Percentiles rank a stretch among this genome's conserved stretches.
These are phyloP conservation scores for Kwoniella heveanensis DNA, from an alignment of 768 basidiomycete genomes.

Conservation along the genomic window DNA sequence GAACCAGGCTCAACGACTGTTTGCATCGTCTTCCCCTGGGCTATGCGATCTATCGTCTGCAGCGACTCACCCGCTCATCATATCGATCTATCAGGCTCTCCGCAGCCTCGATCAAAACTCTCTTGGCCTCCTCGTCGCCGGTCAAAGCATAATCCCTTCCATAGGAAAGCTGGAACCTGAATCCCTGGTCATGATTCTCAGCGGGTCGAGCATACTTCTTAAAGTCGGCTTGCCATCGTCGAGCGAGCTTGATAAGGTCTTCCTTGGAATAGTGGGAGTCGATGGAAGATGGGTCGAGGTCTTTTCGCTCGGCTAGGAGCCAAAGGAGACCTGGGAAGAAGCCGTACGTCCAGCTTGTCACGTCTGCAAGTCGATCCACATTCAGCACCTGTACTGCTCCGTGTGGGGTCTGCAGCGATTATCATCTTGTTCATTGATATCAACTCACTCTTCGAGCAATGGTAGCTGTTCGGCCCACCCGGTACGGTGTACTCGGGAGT, in stretches of 20 bases:
- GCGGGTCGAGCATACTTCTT: slow-evolving; percentile 31
- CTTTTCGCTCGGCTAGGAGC: slow-evolving; percentile 41
- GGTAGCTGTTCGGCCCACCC: slow-evolving; percentile 43
- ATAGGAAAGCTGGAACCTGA: slow-evolving; percentile 44
- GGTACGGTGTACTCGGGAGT: slow-evolving; percentile 44
- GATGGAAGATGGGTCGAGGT: slow-evolving; percentile 25
- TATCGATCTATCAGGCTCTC: slow-evolving; percentile 43
- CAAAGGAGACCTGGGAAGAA: slow-evolving; percentile 48
- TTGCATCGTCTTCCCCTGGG: too few relatives aligned
- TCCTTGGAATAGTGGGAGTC: slow-evolving; percentile 26
- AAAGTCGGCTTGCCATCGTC: slow-evolving; percentile 41
- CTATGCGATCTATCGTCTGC: too few relatives aligned
- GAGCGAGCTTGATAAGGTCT: slow-evolving; percentile 34
- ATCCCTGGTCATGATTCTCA: slow-evolving; percentile 46
- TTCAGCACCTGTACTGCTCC: too few relatives aligned
- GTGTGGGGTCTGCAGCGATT: too few relatives aligned
- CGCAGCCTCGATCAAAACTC: slow-evolving; percentile 39
- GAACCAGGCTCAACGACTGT: neutral
- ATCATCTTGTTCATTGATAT: too few relatives aligned
- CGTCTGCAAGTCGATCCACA: slow-evolving; percentile 18
- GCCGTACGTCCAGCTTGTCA: slow-evolving; percentile 42
- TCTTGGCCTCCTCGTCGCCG: slow-evolving; percentile 38
- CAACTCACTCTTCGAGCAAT: slow-evolving; percentile 41
- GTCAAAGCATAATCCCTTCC: slow-evolving; percentile 39
- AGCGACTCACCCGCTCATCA: slow-evolving; percentile 34